Evolutionary conservation across 345 rosid genomes (phyloP).

Genomic region (Clausena lansium): DNA sequence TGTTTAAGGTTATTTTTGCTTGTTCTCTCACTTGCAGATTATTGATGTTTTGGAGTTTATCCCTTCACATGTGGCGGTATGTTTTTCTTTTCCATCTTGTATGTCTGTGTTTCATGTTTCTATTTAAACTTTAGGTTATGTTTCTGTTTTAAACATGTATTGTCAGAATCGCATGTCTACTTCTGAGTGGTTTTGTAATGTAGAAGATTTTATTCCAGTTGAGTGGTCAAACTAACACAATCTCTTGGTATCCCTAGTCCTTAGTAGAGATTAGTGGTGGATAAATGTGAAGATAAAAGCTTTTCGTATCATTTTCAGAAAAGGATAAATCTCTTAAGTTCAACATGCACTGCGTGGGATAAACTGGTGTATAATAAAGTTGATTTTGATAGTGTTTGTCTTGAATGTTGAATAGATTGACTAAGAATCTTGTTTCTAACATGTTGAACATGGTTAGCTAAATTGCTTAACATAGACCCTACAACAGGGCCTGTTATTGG

Average conservation of each 20-base stretch:
- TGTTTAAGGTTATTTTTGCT: constrained; percentile 20
- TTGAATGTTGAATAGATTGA: too few species aligned
- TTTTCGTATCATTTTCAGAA: too few species aligned
- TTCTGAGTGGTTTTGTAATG: too few species aligned
- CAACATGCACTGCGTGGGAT: too few species aligned
- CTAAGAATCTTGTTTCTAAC: too few species aligned
- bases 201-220: not conserved
- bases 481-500: too few species aligned
- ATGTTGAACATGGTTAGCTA: too few species aligned
- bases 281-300: not conserved
- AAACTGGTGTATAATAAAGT: too few species aligned
- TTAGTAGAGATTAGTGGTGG: not conserved
- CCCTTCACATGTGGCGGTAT: constrained; percentile 93
- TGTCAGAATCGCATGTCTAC: not conserved
- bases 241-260: not conserved
- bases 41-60: constrained; percentile 83
- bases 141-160: not conserved
- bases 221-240: not conserved
- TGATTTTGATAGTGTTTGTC: too few species aligned
- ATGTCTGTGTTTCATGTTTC: not conserved
- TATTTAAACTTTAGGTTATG: constrained; percentile 1
- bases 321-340: too few species aligned
- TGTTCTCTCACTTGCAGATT: constrained; percentile 48
- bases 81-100: constrained; percentile 12
- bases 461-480: too few species aligned